phyloP scores from a whole-genome alignment of 2,329 filamentous ascomycete species.

The Apiospora hydei region DNA sequence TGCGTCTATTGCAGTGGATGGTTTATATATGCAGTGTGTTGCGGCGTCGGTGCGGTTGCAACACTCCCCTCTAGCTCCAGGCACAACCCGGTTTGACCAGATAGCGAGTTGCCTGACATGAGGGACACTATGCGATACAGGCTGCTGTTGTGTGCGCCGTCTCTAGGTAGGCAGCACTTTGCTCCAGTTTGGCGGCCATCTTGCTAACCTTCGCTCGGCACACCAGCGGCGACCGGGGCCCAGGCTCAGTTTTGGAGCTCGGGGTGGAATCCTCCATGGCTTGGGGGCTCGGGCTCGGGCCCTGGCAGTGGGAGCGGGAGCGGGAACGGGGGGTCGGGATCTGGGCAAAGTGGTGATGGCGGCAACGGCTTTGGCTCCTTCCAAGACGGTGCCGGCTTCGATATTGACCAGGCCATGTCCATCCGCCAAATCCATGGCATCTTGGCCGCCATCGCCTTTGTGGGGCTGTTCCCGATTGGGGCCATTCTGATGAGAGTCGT shows the following conservation, averaged over 20 bases:
- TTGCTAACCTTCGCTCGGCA: background rate
- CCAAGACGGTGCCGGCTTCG: constrained; percentile 35
- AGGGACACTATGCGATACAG: background rate
- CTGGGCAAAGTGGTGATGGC: background rate
- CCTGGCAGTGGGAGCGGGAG: background rate
- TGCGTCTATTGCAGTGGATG: background rate
- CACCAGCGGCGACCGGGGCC: background rate
- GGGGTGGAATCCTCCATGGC: constrained; percentile 5
- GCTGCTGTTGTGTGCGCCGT: background rate
- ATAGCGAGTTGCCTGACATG: background rate
- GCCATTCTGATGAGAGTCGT: constrained; percentile 50
- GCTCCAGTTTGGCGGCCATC: background rate
- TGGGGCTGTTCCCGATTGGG: constrained; percentile 53
- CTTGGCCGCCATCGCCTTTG: constrained; percentile 50
- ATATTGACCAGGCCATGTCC: constrained; percentile 37
- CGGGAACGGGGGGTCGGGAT: constrained; percentile 1
- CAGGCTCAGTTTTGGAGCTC: constrained; percentile 7
- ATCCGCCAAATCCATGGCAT: constrained; percentile 50
- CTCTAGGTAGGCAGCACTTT: background rate
- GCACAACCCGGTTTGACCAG: background rate
- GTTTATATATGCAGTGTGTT: background rate
- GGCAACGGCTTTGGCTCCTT: constrained; percentile 16
- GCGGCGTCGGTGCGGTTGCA: background rate
- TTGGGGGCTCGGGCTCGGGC: background rate
- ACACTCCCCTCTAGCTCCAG: background rate